Base-by-base conservation (phyloP, 495 filamentous ascomycete genomes). In the Tuber indicum region DNA sequence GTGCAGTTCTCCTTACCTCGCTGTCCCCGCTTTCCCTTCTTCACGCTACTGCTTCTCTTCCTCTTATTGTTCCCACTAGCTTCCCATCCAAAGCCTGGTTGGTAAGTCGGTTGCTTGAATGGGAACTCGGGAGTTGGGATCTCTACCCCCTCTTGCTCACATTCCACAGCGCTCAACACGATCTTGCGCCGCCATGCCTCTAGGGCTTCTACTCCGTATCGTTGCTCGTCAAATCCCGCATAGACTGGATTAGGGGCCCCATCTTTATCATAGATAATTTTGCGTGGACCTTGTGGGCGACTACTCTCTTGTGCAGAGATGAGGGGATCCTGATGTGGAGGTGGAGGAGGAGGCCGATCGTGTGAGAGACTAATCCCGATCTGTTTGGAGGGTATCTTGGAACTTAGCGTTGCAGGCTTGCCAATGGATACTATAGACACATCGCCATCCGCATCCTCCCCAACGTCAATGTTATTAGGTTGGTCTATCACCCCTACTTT, bases 51-150 rank as follows among this genome's bases (percentile, higher is more conserved):
- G 21, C 82, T 87, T 74, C 86, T 84, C 78, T 90, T 90, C 72
- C 87, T 85, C 81, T 90, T 89, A 78, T 88, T 89, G n/a, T 84
- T 86, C 3, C 85, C 84, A 58, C 87, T 85, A 14, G 81, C 84
- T 39, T 82, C 81, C 58, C 58, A 32, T 26, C 58, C 26, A 19
- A 66, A 66, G 39, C 84, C 81, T 12, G 83, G 76, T 32, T 85
- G 84, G 70, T 85, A 86, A 5, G 84, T 81, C 10, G 80, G 46
- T 16, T 88, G 83, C 71, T 86, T 84, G 10, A 98, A 99, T 0
- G 96, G 96, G 82, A 97, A 98, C 4, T 92, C 92, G 0, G 96
- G 94, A 36, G 91, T 87, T 75, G 89, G 93, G 46, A 97, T 86
- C 75, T 89, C 85, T 72, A 94, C 86, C n/a, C 89, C 90, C 39